Evolutionary conservation across 805 yeast genomes (phyloP).

Genomic region (Yamadazyma endophytica): DNA sequence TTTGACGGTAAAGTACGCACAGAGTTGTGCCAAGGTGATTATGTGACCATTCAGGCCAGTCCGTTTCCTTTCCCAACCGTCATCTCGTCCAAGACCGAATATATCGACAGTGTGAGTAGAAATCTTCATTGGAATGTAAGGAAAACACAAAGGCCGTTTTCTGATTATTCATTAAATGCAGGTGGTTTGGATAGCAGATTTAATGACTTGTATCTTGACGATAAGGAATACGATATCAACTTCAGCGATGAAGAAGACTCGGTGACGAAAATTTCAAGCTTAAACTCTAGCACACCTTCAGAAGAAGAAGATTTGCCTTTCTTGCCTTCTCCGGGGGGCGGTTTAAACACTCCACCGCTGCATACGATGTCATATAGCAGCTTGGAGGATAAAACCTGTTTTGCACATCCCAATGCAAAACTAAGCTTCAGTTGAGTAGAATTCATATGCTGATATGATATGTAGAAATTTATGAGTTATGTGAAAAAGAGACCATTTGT

Average conservation of each 20-base stretch:
- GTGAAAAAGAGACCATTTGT: too few species aligned
- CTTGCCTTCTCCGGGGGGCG: slow-evolving; percentile 26
- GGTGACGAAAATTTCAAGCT: not conserved
- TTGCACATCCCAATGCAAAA: slow-evolving; percentile 42
- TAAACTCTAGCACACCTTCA: slow-evolving; percentile 11
- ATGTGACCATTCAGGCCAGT: slow-evolving; percentile 78
- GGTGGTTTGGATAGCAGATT: slow-evolving; percentile 9
- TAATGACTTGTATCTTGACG: slow-evolving; percentile 4
- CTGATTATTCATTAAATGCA: slow-evolving; percentile 12
- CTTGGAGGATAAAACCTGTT: slow-evolving; percentile 35
- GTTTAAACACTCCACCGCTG: slow-evolving; percentile 27
- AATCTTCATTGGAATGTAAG: slow-evolving; percentile 92
- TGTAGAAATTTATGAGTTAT: too few species aligned
- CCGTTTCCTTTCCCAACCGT: slow-evolving; percentile 95
- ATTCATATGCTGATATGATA: too few species aligned
- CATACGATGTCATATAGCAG: slow-evolving; percentile 14
- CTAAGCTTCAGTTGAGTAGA: slow-evolving; percentile 20
- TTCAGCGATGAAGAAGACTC: slow-evolving; percentile 22
- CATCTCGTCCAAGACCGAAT: slow-evolving; percentile 65
- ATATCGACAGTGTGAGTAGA: slow-evolving; percentile 79
- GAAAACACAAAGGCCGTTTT: slow-evolving; percentile 79
- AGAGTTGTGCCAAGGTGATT: slow-evolving; percentile 78
- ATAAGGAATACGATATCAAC: slow-evolving; percentile 30
- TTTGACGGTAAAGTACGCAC: slow-evolving; percentile 91
- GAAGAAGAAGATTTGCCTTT: slow-evolving; percentile 23